These are phyloP conservation scores for Trichothecium sympodiale DNA, from an alignment of 2,329 filamentous ascomycete species.

Conservation along the genomic window DNA sequence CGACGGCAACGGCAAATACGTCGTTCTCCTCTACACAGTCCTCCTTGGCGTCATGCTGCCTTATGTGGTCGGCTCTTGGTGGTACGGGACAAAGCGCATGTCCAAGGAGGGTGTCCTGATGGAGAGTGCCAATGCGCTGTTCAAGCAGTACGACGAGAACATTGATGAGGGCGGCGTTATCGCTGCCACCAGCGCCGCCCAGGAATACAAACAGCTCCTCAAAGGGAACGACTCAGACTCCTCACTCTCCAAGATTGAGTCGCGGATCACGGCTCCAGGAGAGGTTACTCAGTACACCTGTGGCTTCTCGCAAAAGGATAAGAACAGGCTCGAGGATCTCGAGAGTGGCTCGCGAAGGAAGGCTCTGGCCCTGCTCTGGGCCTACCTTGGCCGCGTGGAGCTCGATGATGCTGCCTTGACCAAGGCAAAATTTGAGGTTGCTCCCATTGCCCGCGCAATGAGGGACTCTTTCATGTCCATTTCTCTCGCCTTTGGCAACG, in stretches of 20 bases:
- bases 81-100: slow-evolving; percentile 89
- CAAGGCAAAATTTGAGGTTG: slow-evolving; percentile 79
- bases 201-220: slow-evolving; percentile 71
- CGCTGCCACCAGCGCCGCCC: slow-evolving; percentile 69
- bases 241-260: slow-evolving; percentile 74
- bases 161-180: slow-evolving; percentile 74
- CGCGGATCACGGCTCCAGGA: slow-evolving; percentile 58
- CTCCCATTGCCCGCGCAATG: slow-evolving; percentile 73
- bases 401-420: slow-evolving; percentile 69
- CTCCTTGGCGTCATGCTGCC: slow-evolving; percentile 84
- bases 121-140: slow-evolving; percentile 87
- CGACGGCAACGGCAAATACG: slow-evolving; percentile 91
- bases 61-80: slow-evolving; percentile 93
- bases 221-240: slow-evolving; percentile 69
- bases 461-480: slow-evolving; percentile 84
- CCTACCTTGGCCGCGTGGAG: slow-evolving; percentile 82
- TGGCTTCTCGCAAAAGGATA: slow-evolving; percentile 62
- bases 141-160: slow-evolving; percentile 81
- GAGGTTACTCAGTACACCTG: slow-evolving; percentile 30
- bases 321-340: slow-evolving; percentile 63
- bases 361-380: slow-evolving; percentile 83
- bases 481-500: slow-evolving; percentile 75
- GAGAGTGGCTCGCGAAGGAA: slow-evolving; percentile 76
- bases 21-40: slow-evolving; percentile 78
- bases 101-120: slow-evolving; percentile 91